Evolutionary conservation across 1,139 yeast species (phyloP).

Genomic region (Lodderomyces orthopsilosis): DNA sequence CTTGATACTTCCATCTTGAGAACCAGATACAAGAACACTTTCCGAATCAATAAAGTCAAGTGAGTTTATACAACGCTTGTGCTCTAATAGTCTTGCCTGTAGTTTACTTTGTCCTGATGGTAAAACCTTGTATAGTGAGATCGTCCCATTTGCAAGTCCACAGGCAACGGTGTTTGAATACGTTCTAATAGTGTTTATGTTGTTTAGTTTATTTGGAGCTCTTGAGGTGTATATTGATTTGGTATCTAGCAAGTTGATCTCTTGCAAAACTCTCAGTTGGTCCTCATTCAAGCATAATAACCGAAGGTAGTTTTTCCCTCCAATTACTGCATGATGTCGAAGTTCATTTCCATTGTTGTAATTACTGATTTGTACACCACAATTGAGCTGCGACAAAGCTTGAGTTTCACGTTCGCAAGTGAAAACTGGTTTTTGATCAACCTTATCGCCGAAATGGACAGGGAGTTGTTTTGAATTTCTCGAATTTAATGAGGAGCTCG

Average conservation of each 20-base stretch:
- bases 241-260: constrained; percentile 47
- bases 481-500: constrained; percentile 21
- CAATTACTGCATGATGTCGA: constrained; percentile 44
- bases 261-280: constrained; percentile 36
- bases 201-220: constrained; percentile 32
- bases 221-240: constrained; percentile 43
- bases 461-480: constrained; percentile 11
- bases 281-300: constrained; percentile 43
- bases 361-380: constrained; percentile 12
- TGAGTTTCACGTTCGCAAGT: constrained; percentile 30
- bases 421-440: constrained; percentile 18
- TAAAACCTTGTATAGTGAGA: constrained; percentile 32
- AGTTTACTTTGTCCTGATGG: constrained; percentile 40
- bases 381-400: constrained; percentile 26
- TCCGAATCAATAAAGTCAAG: constrained; percentile 64
- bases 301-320: constrained; percentile 58
- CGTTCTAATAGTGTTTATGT: constrained; percentile 42
- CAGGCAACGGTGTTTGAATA: constrained; percentile 37
- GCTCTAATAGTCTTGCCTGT: constrained; percentile 57
- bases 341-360: constrained; percentile 12
- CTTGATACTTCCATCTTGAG: constrained; percentile 86
- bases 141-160: constrained; percentile 41
- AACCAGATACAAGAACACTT: constrained; percentile 70
- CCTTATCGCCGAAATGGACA: constrained; percentile 3
- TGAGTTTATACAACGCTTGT: constrained; percentile 78